These are phyloP conservation scores for Trapa incisa DNA, from an alignment of 345 rosid genomes.

Conservation along the genomic window DNA sequence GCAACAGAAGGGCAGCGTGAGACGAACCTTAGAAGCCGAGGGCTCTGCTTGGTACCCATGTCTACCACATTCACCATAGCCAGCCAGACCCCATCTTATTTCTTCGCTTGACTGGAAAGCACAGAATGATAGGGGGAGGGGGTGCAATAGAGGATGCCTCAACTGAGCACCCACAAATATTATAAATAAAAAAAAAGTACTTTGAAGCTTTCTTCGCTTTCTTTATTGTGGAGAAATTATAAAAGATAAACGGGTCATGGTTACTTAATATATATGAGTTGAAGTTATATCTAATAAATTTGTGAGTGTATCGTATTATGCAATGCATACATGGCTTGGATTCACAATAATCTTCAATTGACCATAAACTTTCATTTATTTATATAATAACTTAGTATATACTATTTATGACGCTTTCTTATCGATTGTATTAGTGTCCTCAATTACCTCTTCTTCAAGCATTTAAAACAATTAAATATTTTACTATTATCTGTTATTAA, in stretches of 20 bases:
- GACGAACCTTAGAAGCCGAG: conserved; percentile 64
- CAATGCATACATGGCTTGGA: too few species aligned
- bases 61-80: conserved; percentile 74
- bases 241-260: conserved; percentile 11
- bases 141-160: background rate
- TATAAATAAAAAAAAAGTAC: background rate
- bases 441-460: too few species aligned
- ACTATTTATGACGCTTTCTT: too few species aligned
- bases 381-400: too few species aligned
- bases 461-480: too few species aligned
- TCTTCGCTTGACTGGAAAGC: conserved; percentile 43
- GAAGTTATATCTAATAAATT: too few species aligned
- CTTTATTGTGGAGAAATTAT: conserved; percentile 4
- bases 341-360: background rate
- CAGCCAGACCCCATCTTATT: conserved; percentile 44
- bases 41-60: conserved; percentile 75
- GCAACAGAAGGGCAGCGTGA: conserved; percentile 23
- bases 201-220: background rate
- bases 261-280: too few species aligned
- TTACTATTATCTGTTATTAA: too few species aligned
- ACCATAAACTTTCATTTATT: background rate
- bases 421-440: too few species aligned
- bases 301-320: too few species aligned
- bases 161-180: background rate
- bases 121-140: background rate